phyloP scores from a whole-genome alignment of 2,329 filamentous ascomycete genomes.

The Claviceps sorghi region DNA sequence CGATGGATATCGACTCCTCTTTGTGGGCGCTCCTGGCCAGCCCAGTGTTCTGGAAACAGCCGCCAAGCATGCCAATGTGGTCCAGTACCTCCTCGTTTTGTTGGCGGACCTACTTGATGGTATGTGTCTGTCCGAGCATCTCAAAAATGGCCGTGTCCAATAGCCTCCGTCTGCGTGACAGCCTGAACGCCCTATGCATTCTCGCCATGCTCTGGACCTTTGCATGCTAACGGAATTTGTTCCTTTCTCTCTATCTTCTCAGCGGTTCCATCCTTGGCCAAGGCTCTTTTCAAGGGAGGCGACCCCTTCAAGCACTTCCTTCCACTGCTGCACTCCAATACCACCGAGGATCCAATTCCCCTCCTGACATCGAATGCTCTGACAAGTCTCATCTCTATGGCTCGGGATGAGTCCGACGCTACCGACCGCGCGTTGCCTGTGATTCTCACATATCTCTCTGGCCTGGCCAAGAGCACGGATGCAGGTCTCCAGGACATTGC shows the following conservation, averaged over 20 bases:
- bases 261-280: slow-evolving; percentile 70
- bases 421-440: slow-evolving; percentile 67
- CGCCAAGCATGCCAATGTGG: slow-evolving; percentile 72
- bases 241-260: not conserved
- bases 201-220: not conserved
- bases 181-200: too few species aligned
- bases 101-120: slow-evolving; percentile 76
- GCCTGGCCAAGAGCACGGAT: slow-evolving; percentile 71
- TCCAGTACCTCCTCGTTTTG: slow-evolving; percentile 89
- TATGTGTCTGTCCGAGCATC: too few species aligned
- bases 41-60: slow-evolving; percentile 68
- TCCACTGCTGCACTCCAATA: slow-evolving; percentile 70
- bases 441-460: slow-evolving; percentile 74
- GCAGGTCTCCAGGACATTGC: slow-evolving; percentile 89
- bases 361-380: slow-evolving; percentile 82
- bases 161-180: too few species aligned
- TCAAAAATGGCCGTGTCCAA: too few species aligned
- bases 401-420: slow-evolving; percentile 46
- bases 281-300: slow-evolving; percentile 58
- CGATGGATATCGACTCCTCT: slow-evolving; percentile 63
- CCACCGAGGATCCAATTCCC: slow-evolving; percentile 63
- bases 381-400: slow-evolving; percentile 58
- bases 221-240: not conserved
- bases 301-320: slow-evolving; percentile 75
- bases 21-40: slow-evolving; percentile 61